A percentile compares a stretch with the other conserved stretches of the same genome.
phyloP scores from a whole-genome alignment of 192 early-diverging fungal genomes.

The Spizellomyces sp. region DNA sequence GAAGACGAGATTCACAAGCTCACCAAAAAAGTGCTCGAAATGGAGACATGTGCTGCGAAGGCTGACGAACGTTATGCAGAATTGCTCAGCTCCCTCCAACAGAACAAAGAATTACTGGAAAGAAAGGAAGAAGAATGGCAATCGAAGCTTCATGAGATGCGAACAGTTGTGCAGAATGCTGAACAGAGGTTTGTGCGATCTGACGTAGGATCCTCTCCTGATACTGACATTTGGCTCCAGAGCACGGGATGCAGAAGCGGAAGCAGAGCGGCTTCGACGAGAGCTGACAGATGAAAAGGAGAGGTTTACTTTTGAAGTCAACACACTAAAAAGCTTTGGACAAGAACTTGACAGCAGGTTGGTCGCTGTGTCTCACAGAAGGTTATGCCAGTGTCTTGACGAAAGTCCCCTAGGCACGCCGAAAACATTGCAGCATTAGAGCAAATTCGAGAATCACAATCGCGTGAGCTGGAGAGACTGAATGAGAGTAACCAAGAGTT shows the following conservation, averaged over 20 bases:
- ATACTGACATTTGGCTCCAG: background rate
- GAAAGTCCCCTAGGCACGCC: constrained; percentile 11
- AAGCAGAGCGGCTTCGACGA: background rate
- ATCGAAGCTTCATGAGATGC: background rate
- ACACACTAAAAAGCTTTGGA: constrained; percentile 2
- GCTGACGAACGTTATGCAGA: constrained; percentile 1
- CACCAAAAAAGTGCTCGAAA: background rate
- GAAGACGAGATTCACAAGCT: constrained; percentile 3
- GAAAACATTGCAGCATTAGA: constrained; percentile 29
- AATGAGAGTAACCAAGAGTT: background rate
- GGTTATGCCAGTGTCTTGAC: background rate
- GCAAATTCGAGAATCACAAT: constrained; percentile 26
- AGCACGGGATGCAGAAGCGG: constrained; percentile 6
- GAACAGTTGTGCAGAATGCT: background rate
- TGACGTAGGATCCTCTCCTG: background rate
- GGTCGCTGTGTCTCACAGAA: background rate
- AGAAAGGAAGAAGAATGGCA: constrained; percentile 8
- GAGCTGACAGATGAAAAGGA: constrained; percentile 4
- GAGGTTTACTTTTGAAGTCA: background rate
- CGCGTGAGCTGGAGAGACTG: constrained; percentile 14
- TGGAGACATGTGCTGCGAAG: background rate
- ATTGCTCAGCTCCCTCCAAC: constrained; percentile 3
- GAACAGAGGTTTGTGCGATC: background rate
- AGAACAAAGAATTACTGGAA: background rate
- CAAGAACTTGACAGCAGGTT: background rate